Evolutionary conservation across 768 basidiomycete genomes (phyloP), one percentile per base, ranked within the genome.

Genomic region (Paxillus ammoniavirescens): DNA sequence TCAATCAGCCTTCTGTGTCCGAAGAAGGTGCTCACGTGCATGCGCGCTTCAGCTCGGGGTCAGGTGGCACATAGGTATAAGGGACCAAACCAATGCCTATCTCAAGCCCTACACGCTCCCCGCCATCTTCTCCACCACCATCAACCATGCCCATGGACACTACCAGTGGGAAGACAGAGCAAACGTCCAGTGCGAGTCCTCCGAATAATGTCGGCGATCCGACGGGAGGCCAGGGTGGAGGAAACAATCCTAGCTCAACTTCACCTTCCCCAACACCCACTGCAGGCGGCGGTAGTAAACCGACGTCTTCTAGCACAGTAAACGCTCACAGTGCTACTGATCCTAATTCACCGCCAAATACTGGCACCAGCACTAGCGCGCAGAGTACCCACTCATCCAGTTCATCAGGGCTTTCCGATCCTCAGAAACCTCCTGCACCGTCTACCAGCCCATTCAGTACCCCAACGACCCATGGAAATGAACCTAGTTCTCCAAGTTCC

Each of bases 41-140:
- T 18, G 12, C 26, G 28, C 43, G 43, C 52, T 33, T 41, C 40
- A 53, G 52, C 18, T 17, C 18, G 15, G 30, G 4, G 28, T 49
- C 52, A 42, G 52, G 50, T 35, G 47, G 18, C 18, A 50, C 40
- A 13, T 42, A 41, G 28, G 23, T 41, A 53, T 53, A 53, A 53
- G 18, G 30, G 33, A 45, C 21, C 14, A 5, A 37, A 12, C 8
- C 23, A 18, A 21, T 4, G 28, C 23, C 49, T 30, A 18, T n/a
- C 5, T 21, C 36, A 15, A 41, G 10, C 10, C 8, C 49, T 6
- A 40, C 17, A 6, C 38, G 33, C 15, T 8, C 51, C 17, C n/a
- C 31, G 13, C 5, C 31, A 3, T 6, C 42, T 21, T 35, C 42
- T 5, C 14, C 30, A 2, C 14, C 26, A 14, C n/a, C 21, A 42